Conservation (phyloP, 2,329 filamentous ascomycete species). For the Botrytis byssoidea region DNA sequence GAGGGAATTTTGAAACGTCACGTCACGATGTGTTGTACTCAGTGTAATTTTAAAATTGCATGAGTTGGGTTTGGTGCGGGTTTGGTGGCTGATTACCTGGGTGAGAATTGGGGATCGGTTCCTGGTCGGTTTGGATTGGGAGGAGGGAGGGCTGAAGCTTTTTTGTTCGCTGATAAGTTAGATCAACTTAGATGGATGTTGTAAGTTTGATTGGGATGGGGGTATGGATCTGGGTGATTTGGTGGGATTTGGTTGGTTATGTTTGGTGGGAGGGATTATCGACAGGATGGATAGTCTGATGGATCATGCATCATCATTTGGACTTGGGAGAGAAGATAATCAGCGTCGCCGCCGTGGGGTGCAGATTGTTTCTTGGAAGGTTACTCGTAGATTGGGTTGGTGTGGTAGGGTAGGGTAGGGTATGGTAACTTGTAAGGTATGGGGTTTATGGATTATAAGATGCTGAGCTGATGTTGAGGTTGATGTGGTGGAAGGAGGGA, state of each 20-base stretch:
- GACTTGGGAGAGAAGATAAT: neutral
- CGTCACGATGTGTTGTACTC: constrained; percentile 36
- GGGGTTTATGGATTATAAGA: neutral
- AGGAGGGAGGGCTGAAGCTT: neutral
- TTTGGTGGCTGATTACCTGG: neutral
- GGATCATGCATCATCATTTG: neutral
- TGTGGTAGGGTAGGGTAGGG: too few relatives aligned
- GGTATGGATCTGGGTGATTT: too few relatives aligned
- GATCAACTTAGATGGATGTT: too few relatives aligned
- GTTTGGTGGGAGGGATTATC: neutral
- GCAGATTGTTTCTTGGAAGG: neutral
- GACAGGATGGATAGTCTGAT: neutral
- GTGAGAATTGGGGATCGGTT: neutral
- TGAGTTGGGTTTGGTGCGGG: neutral
- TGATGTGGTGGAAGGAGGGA: neutral
- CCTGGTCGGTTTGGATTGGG: neutral
- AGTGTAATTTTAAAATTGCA: constrained; percentile 31
- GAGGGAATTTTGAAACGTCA: neutral
- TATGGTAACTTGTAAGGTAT: neutral
- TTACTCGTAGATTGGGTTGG: neutral
- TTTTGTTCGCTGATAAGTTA: neutral
- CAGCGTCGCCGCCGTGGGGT: constrained; percentile 18
- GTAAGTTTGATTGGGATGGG: neutral
- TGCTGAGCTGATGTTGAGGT: neutral
- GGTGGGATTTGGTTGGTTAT: neutral